Evolutionary conservation across 352 stramenopile species (phyloP).

Genomic region (Phytophthora podocarpi): DNA sequence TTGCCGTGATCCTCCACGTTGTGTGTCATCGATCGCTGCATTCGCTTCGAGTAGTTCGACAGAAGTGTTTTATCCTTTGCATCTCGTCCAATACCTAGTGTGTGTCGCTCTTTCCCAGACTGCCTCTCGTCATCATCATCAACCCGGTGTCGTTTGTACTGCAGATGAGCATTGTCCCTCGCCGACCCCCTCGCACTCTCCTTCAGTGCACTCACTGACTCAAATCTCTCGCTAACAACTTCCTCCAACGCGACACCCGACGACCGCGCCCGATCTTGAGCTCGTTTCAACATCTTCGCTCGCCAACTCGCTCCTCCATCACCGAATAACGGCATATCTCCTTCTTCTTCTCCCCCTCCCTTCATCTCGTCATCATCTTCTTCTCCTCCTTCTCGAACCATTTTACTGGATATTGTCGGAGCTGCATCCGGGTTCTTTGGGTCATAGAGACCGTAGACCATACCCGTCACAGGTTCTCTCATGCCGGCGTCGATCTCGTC

Average conservation of each 20-base stretch:
- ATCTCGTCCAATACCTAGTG: constrained; percentile 54
- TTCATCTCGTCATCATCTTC: constrained; percentile 11
- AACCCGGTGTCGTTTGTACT: constrained; percentile 62
- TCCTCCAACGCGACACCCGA: constrained; percentile 63
- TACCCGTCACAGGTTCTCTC: constrained; percentile 75
- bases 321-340: constrained; percentile 49
- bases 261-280: constrained; percentile 57
- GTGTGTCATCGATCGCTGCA: constrained; percentile 59
- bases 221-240: constrained; percentile 67
- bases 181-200: constrained; percentile 56
- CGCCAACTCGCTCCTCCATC: constrained; percentile 85
- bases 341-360: constrained; percentile 3
- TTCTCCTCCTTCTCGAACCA: constrained; percentile 13
- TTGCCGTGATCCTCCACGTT: constrained; percentile 27
- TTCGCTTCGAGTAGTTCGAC: constrained; percentile 61
- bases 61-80: constrained; percentile 66
- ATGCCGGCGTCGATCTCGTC: constrained; percentile 77
- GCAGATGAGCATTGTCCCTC: constrained; percentile 58
- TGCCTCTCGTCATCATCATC: constrained; percentile 26
- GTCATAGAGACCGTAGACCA: constrained; percentile 84
- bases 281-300: constrained; percentile 82
- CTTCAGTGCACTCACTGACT: constrained; percentile 57
- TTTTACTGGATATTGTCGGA: constrained; percentile 35
- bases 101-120: constrained; percentile 12
- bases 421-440: constrained; percentile 70